Percentiles rank a stretch among this genome's conserved stretches.
These are phyloP conservation scores for Acacia confusa DNA, from an alignment of 306 rosid genomes.

Conservation along the genomic window DNA sequence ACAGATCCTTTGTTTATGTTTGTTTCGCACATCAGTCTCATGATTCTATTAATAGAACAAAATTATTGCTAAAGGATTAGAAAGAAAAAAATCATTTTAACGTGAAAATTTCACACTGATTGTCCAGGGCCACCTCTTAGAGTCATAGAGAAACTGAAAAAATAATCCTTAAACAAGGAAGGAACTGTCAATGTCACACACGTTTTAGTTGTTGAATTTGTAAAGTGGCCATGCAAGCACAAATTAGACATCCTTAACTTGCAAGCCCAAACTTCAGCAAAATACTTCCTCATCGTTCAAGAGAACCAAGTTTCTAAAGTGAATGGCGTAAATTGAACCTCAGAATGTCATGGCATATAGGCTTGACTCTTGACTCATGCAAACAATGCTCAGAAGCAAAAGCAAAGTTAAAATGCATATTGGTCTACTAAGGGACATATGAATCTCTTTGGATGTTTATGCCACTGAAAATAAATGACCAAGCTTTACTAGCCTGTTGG, in stretches of 20 bases:
- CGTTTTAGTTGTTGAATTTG: conserved; percentile 9
- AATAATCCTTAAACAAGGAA: neutral
- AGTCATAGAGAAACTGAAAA: neutral
- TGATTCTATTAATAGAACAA: neutral
- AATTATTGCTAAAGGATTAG: conserved; percentile 5
- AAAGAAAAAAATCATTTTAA: conserved; percentile 15
- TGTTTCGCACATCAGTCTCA: conserved; percentile 5
- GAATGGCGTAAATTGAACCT: conserved; percentile 1
- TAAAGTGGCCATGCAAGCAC: neutral
- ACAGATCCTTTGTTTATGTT: neutral
- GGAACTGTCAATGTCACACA: neutral
- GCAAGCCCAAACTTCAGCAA: conserved; percentile 20
- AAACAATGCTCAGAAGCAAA: conserved; percentile 12
- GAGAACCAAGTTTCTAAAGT: conserved; percentile 18
- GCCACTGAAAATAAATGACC: conserved; percentile 11
- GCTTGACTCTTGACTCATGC: neutral
- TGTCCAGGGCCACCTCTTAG: neutral
- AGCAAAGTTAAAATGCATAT: conserved; percentile 10
- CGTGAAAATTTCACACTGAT: neutral
- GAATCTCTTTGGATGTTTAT: conserved; percentile 5
- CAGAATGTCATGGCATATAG: neutral
- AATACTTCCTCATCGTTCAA: neutral
- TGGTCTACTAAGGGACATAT: conserved; percentile 8
- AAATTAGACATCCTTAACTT: neutral
- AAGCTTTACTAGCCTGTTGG: neutral